Percentiles rank a stretch among this genome's conserved stretches.
phyloP scores from a whole-genome alignment of 805 yeast species.

The Debaryomyces maramus region DNA sequence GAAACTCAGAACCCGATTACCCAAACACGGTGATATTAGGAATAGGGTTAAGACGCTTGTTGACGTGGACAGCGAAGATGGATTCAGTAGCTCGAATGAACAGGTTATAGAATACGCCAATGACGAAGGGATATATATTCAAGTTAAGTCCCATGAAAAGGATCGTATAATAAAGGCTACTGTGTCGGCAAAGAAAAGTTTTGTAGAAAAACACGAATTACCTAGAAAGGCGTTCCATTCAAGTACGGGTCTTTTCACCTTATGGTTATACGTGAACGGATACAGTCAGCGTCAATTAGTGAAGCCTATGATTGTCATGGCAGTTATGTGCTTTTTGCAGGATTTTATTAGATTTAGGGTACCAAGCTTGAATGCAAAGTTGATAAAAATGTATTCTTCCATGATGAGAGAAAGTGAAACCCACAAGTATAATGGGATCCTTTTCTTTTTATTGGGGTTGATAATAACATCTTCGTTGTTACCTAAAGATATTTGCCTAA shows the following conservation, averaged over 20 bases:
- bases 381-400: slow-evolving; percentile 70
- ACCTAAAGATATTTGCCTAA: slow-evolving; percentile 77
- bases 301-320: slow-evolving; percentile 55
- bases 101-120: background rate
- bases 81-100: background rate
- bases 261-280: slow-evolving; percentile 69
- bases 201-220: slow-evolving; percentile 77
- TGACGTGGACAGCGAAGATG: too few species aligned
- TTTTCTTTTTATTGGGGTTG: slow-evolving; percentile 84
- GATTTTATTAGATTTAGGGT: slow-evolving; percentile 69
- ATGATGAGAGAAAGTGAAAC: slow-evolving; percentile 85
- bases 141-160: background rate
- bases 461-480: slow-evolving; percentile 65
- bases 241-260: slow-evolving; percentile 80
- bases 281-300: slow-evolving; percentile 57
- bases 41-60: too few species aligned
- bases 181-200: too few species aligned
- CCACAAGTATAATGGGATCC: slow-evolving; percentile 72
- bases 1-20: too few species aligned
- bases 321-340: slow-evolving; percentile 54
- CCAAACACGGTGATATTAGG: too few species aligned
- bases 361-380: slow-evolving; percentile 58
- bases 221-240: slow-evolving; percentile 89
- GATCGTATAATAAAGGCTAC: too few species aligned
- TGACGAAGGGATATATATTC: background rate